Base-by-base conservation (phyloP, 2,329 filamentous ascomycete genomes). In the Scedosporium minutisporum region DNA sequence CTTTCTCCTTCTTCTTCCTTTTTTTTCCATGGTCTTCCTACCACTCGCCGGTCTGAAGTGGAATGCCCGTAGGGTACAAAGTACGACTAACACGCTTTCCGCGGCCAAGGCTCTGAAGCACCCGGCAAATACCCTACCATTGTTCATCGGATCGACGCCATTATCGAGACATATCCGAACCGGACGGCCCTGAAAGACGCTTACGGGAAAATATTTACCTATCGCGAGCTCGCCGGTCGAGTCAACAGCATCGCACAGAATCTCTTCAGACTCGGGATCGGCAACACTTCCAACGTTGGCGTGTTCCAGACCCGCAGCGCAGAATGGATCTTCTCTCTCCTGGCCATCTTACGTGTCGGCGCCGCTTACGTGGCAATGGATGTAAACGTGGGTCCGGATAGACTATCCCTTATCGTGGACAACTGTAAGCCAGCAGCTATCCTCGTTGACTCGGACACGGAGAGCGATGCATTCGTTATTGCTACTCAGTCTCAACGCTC, bases 321-420 rank as follows among this genome's bases (percentile, higher is more conserved):
- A 0, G 72, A 78, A 38, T 74, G 75, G 41, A 66, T 76, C 4
- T 69, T 63, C 46, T 74, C 73, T 0, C 64, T 80, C 53, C 70
- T 80, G 3, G 79, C 75, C 6, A 76, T 80, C 46, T 65, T 73
- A 61, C 68, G 71, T 0, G 60, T 76, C 12, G 78, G 77, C 1
- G 71, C 68, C 6, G 66, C 72, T 1, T 77, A 76, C 42, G 69
- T 78, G 4, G 76, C 76, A 2, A 68, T 82, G 0, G 80, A 82
- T 62, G 58, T 69, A 1, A 64, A 67, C 1, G 69, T 67, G n/a
- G 57, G 57, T 10, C n/a, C 57, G 57, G 57, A 58, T 58, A 58
- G 57, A 23, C 27, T 58, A 18, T 58, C 57, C 9, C 57, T 58
- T 33, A 38, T 58, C 21, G 33, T 23, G 12, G n/a, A 58, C 18